A percentile compares a stretch with the other conserved stretches of the same genome.
Conservation (phyloP, 768 basidiomycete species). For the Pulveroboletus sp. region DNA sequence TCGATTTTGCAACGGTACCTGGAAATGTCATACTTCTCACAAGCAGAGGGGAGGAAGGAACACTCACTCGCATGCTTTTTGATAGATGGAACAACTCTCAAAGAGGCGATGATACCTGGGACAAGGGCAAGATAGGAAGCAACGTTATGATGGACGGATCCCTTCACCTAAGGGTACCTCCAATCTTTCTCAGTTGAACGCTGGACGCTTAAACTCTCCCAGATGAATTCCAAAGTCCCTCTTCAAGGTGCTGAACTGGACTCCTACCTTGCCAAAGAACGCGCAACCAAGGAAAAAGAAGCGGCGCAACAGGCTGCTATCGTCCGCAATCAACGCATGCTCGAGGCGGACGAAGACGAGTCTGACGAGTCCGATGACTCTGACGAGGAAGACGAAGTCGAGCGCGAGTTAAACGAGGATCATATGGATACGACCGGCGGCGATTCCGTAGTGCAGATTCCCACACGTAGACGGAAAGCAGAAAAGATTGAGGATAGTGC, state of each 20-base stretch:
- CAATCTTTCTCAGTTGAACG: not conserved
- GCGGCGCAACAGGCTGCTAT: conserved; percentile 81
- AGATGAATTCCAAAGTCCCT: conserved; percentile 89
- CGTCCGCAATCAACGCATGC: conserved; percentile 77
- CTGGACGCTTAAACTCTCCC: conserved; percentile 4
- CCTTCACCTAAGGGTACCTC: conserved; percentile 59
- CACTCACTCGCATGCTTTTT: conserved; percentile 73
- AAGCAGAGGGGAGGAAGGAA: conserved; percentile 70
- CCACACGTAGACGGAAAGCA: conserved; percentile 37
- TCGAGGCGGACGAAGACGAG: conserved; percentile 92
- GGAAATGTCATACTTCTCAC: conserved; percentile 90
- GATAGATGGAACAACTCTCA: conserved; percentile 84
- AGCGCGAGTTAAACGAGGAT: conserved; percentile 49
- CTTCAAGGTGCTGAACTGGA: conserved; percentile 87
- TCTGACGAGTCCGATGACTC: conserved; percentile 67
- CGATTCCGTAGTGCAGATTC: conserved; percentile 18
- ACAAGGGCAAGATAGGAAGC: conserved; percentile 82
- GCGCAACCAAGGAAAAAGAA: conserved; percentile 72
- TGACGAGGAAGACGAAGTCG: conserved; percentile 57
- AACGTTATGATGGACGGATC: conserved; percentile 77
- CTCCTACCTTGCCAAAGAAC: conserved; percentile 69
- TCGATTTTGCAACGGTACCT: conserved; percentile 75
- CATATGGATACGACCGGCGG: conserved; percentile 42
- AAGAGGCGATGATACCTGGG: conserved; percentile 78
- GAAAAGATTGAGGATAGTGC: conserved; percentile 47